Base-by-base conservation (phyloP, 345 rosid genomes). In the Hypericum androsaemum region DNA sequence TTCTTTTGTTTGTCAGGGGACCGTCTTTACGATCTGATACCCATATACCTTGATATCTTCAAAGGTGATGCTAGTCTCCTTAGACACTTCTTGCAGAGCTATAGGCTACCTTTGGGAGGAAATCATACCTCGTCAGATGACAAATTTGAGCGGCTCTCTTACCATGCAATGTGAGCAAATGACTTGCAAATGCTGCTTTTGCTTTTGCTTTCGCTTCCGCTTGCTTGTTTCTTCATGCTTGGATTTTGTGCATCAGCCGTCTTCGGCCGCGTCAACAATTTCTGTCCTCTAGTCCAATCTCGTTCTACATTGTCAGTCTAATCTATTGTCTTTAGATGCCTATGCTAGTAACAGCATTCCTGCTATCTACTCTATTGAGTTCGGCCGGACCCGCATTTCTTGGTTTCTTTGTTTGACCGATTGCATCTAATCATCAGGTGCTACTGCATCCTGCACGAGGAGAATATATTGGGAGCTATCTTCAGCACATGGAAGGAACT, bases 401-500 rank as follows among this genome's bases (percentile, higher is more conserved):
- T 22, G 32, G 32, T 22, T 22, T 22, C 32, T 22, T 1, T 22
- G 32, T 22, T 22, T 22, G 32, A 22, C 4, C 2, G 32, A 46
- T 52, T 58, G 17, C 13, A 44, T 68, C 14, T 22, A 4, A 22
- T 15, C 12, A 66, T 54, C 80, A 87, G 95, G 96, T 87, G 98
- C 67, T 92, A 83, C 61, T 92, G 96, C 62, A 69, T 88, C 43
- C 68, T 88, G 62, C 88, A 87, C 60, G 89, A 92, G 3, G 98
- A 87, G 41, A 87, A 84, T 57, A 68, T 92, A 43, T 68, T 92
- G 74, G 95, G 94, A 15, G 82, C 96, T 16, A 77, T 92, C 51
- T 92, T 81, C 64, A 48, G 86, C 47, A 73, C 72, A 6, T 85
- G 98, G 96, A 77, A 74, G 52, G 86, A 83, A 50, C 88, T 83